Percentiles rank a stretch among this genome's conserved stretches.
phyloP scores from a whole-genome alignment of 2,329 filamentous ascomycete genomes.

The Plectosphaerella cucumerina region DNA sequence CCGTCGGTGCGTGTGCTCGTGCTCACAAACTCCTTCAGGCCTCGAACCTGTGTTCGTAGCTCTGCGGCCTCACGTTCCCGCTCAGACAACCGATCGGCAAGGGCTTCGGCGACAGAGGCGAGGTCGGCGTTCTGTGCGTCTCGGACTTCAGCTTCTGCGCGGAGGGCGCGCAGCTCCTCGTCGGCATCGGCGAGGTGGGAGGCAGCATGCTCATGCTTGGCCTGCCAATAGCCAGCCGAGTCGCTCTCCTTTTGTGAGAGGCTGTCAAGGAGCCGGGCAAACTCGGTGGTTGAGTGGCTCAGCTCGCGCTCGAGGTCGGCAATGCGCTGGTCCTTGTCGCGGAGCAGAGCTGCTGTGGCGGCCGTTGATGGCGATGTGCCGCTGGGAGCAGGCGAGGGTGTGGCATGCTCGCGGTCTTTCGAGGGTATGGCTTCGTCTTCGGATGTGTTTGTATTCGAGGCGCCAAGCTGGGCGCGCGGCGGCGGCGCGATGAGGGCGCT shows the following conservation, averaged over 20 bases:
- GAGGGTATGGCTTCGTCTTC: conserved; percentile 2
- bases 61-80: conserved; percentile 53
- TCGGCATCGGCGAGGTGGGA: conserved; percentile 49
- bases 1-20: conserved; percentile 58
- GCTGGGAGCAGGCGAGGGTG: conserved; percentile 8
- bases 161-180: conserved; percentile 47
- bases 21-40: conserved; percentile 69
- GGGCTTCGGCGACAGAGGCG: conserved; percentile 42
- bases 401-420: conserved; percentile 1
- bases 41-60: conserved; percentile 56
- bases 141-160: conserved; percentile 42
- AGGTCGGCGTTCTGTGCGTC: conserved; percentile 45
- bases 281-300: conserved; percentile 47
- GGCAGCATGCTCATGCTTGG: conserved; percentile 48
- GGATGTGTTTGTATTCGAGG: conserved; percentile 25
- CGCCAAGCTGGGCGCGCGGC: conserved; percentile 33
- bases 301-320: conserved; percentile 49
- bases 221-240: conserved; percentile 53
- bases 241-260: conserved; percentile 52
- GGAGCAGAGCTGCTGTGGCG: conserved; percentile 21
- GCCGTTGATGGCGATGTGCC: conserved; percentile 18
- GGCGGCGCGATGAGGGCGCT: conserved; percentile 32
- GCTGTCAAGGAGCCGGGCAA: conserved; percentile 47
- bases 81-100: conserved; percentile 39
- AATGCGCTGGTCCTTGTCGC: conserved; percentile 49